Base-by-base conservation (phyloP, 2,329 filamentous ascomycete species). In the Madurella fahalii region DNA sequence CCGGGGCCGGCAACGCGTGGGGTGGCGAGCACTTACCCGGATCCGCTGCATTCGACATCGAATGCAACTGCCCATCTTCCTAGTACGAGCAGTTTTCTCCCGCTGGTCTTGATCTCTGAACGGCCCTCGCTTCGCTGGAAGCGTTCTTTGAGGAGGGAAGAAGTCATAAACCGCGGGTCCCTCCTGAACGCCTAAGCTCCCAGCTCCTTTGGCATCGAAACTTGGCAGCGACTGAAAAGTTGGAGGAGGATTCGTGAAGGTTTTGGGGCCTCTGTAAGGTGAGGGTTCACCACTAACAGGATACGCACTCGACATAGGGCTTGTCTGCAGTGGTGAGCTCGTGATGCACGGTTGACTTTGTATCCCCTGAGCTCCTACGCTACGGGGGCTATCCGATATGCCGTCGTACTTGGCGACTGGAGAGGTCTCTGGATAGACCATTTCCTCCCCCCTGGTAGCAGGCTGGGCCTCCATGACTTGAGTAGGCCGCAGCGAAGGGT, bases 21-120 rank as follows among this genome's bases (percentile, higher is more conserved):
- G n/a, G n/a, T 12, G 48, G 25, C 15, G 32, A 54, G 16, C 37
- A 71, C 79, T 74, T 67, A 84, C 81, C 47, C 82, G 75, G 61
- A 84, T 83, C 42, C 81, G 75, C 60, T 84, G 82, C 79, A 84
- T 83, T 47, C 79, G 74, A 58, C 82, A 85, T 43, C 81, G 73
- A 54, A 84, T 78, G 61, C 82, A 85, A 17, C 79, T 82, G 9
- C 80, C 81, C 16, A 81, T 78, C 51, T 77, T 78, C 55, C 82
- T 74, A 2, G 81, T 84, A 53, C 77, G 72, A 0, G 82, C 82
- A 1, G 81, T 84, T 59, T 77, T 72, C 57, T 80, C 72, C 20
- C 80, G 75, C 31, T 77, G 71, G 9, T 68, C 69, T n/a, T 73
- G 70, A 49, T 80, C 77, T 55, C 75, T 79, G 67, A 84, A 84